A percentile compares a stretch with the other conserved stretches of the same genome.
phyloP scores from a whole-genome alignment of 140 eudicot species.

The Erigeron philadelphicus region DNA sequence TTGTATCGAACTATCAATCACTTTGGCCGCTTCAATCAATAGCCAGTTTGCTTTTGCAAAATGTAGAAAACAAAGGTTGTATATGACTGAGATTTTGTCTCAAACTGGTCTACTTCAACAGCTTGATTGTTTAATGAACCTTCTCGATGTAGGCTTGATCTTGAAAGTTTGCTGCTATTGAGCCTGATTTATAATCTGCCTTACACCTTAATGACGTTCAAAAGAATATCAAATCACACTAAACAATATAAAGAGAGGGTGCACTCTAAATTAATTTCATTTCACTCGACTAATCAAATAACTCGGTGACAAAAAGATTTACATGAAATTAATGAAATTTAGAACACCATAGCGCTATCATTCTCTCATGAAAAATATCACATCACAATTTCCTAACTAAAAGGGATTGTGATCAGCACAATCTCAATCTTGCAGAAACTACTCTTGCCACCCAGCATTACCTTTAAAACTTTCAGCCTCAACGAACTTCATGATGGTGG shows the following conservation, averaged over 20 bases:
- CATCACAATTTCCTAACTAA: constrained; percentile 14
- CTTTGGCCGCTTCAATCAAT: no score
- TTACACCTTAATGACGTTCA: no score
- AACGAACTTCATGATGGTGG: constrained; percentile 67
- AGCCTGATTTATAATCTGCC: no score
- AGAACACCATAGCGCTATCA: constrained; percentile 42
- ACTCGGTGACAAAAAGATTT: constrained; percentile 34
- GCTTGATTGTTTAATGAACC: no score
- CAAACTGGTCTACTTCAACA: no score
- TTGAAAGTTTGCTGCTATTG: no score
- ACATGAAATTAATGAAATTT: constrained; percentile 46
- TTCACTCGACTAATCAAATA: constrained; percentile 31
- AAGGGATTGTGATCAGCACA: constrained; percentile 43
- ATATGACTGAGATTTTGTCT: no score
- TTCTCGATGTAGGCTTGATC: no score
- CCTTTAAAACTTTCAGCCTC: not conserved
- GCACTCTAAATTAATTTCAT: constrained; percentile 18
- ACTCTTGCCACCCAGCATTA: constrained; percentile 2
- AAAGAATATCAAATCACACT: no score
- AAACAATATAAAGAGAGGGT: not conserved
- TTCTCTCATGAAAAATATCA: constrained; percentile 31
- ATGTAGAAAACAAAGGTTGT: no score
- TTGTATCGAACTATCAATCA: no score
- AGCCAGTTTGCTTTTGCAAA: no score
- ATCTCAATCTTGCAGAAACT: constrained; percentile 31